A percentile compares a stretch with the other conserved stretches of the same genome.
These are phyloP conservation scores for Saccharum hybrid DNA, from an alignment of 202 grass and related monocot species.

Conservation along the genomic window DNA sequence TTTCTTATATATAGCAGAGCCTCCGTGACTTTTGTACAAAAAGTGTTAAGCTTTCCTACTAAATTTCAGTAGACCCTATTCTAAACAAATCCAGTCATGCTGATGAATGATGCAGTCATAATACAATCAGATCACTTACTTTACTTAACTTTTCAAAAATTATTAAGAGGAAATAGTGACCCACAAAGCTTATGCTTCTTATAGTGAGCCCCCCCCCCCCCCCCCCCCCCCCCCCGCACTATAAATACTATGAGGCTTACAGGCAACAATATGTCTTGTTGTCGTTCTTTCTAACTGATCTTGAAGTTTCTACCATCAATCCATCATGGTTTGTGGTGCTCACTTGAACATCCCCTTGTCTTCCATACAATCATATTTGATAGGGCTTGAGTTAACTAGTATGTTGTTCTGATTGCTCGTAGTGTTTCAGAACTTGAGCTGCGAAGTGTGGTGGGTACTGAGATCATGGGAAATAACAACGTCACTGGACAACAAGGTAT, in stretches of 20 bases:
- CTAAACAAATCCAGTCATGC: slow-evolving; percentile 40
- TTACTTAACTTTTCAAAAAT: slow-evolving; percentile 36
- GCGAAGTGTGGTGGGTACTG: slow-evolving; percentile 9
- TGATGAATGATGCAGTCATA: slow-evolving; percentile 40
- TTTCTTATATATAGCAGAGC: neutral
- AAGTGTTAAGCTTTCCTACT: slow-evolving; percentile 34
- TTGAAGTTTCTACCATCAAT: slow-evolving; percentile 36
- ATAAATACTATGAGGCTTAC: slow-evolving; percentile 43
- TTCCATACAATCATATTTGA: slow-evolving; percentile 13
- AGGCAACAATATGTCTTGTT: slow-evolving; percentile 43
- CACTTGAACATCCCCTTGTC: neutral
- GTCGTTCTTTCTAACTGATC: slow-evolving; percentile 28
- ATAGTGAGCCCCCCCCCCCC: slow-evolving; percentile 12
- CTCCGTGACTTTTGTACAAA: slow-evolving; percentile 8
- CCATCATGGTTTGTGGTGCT: slow-evolving; percentile 42
- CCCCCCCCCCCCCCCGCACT: neutral
- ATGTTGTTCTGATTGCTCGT: slow-evolving; percentile 10
- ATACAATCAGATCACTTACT: slow-evolving; percentile 21
- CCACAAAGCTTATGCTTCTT: slow-evolving; percentile 27
- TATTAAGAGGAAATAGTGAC: slow-evolving; percentile 26
- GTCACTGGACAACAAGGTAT: slow-evolving; percentile 54
- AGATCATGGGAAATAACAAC: slow-evolving; percentile 68
- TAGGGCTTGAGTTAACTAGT: slow-evolving; percentile 17
- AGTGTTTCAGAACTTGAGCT: slow-evolving; percentile 40
- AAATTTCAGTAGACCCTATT: slow-evolving; percentile 35